Evolutionary conservation across 2,329 filamentous ascomycete genomes (phyloP).

Genomic region (Trichoderma brevicompactum): DNA sequence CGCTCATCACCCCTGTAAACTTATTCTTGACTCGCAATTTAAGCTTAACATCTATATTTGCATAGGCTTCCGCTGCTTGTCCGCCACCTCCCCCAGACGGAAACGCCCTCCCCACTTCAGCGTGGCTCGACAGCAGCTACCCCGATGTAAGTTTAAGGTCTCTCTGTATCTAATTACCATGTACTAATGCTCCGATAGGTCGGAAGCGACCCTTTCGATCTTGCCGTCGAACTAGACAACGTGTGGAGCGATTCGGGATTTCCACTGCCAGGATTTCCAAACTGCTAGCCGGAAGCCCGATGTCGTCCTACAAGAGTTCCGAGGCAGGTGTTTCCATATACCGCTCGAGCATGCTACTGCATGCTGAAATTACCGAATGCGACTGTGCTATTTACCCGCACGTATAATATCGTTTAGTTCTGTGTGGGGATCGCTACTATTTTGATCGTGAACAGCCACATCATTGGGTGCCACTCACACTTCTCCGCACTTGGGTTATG

Average conservation of each 20-base stretch:
- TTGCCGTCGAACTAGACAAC: background rate
- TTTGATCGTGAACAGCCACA: background rate
- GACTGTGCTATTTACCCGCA: conserved; percentile 4
- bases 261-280: conserved; percentile 18
- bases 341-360: background rate
- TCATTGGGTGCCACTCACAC: background rate
- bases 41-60: background rate
- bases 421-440: background rate
- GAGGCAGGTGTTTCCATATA: background rate
- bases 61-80: background rate
- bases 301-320: background rate
- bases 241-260: conserved; percentile 20
- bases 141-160: conserved; percentile 5
- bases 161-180: too few relatives aligned
- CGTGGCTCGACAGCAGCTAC: conserved; percentile 22
- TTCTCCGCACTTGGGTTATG: conserved; percentile 12
- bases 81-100: conserved; percentile 9
- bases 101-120: conserved; percentile 8
- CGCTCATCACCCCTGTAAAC: background rate
- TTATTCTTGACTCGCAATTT: background rate
- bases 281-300: background rate
- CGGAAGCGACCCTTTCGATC: conserved; percentile 17
- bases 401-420: background rate
- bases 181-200: background rate
- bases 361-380: background rate